phyloP scores from a whole-genome alignment of 2,329 filamentous ascomycete species.

The Fusarium falciforme region DNA sequence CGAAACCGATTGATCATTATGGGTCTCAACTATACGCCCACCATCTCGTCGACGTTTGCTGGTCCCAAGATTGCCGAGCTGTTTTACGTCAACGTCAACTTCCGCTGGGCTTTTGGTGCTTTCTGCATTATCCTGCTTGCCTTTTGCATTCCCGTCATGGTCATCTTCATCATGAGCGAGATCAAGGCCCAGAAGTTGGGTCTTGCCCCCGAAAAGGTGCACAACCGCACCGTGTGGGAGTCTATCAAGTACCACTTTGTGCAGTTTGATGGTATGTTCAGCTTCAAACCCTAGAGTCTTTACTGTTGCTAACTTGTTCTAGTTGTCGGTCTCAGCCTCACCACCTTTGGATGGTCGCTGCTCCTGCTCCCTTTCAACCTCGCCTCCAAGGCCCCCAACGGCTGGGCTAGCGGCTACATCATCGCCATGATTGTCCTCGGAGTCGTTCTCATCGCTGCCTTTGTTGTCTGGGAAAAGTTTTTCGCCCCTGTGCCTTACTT shows the following conservation, averaged over 20 bases:
- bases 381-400: conserved; percentile 46
- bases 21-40: conserved; percentile 56
- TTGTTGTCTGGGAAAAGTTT: conserved; percentile 52
- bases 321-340: neutral
- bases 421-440: conserved; percentile 64
- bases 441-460: conserved; percentile 57
- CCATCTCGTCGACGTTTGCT: conserved; percentile 59
- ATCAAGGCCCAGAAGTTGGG: conserved; percentile 62
- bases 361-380: conserved; percentile 64
- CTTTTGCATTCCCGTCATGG: conserved; percentile 52
- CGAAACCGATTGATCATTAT: conserved; percentile 54
- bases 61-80: conserved; percentile 55
- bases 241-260: conserved; percentile 64
- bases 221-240: conserved; percentile 57
- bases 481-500: conserved; percentile 35
- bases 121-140: conserved; percentile 70
- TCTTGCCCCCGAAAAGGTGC: conserved; percentile 53
- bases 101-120: conserved; percentile 66
- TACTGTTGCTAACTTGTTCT: conserved; percentile 1
- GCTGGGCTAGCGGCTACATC: conserved; percentile 57
- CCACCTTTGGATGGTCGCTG: conserved; percentile 39
- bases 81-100: conserved; percentile 52
- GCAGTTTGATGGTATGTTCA: conserved; percentile 65
- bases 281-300: neutral
- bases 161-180: conserved; percentile 41